Conservation (phyloP, 2,329 filamentous ascomycete species). For the Dactylellina leptospora region DNA sequence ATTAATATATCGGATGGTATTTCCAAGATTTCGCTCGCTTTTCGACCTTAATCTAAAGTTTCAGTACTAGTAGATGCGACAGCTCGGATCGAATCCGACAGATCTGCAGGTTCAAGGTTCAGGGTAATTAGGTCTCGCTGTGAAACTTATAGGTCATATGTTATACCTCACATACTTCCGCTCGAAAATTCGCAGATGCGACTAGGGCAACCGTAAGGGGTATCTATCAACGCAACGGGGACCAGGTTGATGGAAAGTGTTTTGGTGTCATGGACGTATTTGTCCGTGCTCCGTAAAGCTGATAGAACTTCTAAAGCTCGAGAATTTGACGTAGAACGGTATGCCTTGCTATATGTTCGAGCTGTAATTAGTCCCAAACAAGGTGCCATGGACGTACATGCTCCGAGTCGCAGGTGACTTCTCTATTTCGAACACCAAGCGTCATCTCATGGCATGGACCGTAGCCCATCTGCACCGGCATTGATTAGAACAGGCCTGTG, state of each 20-base stretch:
- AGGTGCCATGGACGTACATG: constrained; percentile 2
- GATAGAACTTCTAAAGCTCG: too few species aligned
- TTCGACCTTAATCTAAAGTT: neutral
- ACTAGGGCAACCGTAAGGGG: neutral
- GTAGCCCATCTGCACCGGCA: constrained; percentile 9
- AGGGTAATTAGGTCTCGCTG: neutral
- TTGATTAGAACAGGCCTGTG: too few species aligned
- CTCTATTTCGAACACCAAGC: neutral
- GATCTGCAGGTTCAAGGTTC: neutral
- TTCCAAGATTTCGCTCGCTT: neutral
- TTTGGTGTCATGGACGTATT: constrained; percentile 2
- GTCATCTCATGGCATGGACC: too few species aligned
- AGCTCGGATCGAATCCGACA: neutral
- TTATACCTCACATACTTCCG: neutral
- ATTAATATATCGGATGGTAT: neutral
- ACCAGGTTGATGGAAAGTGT: constrained; percentile 25
- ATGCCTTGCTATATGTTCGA: too few species aligned
- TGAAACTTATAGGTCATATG: neutral
- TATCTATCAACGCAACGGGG: neutral
- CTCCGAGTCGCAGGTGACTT: neutral
- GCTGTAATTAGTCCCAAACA: neutral
- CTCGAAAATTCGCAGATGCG: neutral
- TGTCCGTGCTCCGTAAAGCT: constrained; percentile 27
- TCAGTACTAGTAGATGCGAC: neutral
- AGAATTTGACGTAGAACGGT: too few species aligned